These are phyloP conservation scores for Neolentinus lepideus DNA, from an alignment of 1,284 basidiomycete species.

Conservation along the genomic window DNA sequence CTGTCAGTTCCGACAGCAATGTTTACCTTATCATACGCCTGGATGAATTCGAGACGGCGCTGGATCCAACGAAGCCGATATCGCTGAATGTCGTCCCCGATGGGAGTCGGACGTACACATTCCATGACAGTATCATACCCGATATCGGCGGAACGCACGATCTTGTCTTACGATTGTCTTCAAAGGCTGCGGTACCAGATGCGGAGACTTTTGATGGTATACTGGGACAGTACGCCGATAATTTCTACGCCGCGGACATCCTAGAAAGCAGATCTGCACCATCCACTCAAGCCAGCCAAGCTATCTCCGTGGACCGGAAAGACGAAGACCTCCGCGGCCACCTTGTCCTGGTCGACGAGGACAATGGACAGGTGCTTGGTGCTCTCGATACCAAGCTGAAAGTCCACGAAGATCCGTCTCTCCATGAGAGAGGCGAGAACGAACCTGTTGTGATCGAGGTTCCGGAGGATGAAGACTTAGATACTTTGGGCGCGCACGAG, in stretches of 20 bases:
- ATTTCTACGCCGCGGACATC: neutral
- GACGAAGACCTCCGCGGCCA: constrained; percentile 53
- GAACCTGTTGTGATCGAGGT: constrained; percentile 73
- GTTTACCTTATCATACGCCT: constrained; percentile 58
- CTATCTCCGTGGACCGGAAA: constrained; percentile 9
- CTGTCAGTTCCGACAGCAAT: constrained; percentile 27
- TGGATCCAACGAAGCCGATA: constrained; percentile 46
- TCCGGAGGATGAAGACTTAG: constrained; percentile 32
- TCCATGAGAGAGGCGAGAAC: constrained; percentile 40
- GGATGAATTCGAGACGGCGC: constrained; percentile 47
- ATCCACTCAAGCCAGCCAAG: constrained; percentile 3
- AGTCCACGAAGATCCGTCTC: constrained; percentile 51
- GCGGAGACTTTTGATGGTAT: constrained; percentile 66
- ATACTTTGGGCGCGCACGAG: constrained; percentile 38
- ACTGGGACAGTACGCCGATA: constrained; percentile 53
- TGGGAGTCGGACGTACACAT: constrained; percentile 38
- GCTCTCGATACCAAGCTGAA: constrained; percentile 56
- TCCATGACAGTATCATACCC: constrained; percentile 21
- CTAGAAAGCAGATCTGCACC: neutral
- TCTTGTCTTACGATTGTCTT: constrained; percentile 34
- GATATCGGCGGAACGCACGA: constrained; percentile 9
- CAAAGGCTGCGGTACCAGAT: constrained; percentile 29
- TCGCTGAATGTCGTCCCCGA: constrained; percentile 26
- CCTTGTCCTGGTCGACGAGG: constrained; percentile 70
- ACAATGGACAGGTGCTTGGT: constrained; percentile 68